phyloP scores from a whole-genome alignment of 805 yeast genomes.

The Metschnikowia peoriensis region DNA sequence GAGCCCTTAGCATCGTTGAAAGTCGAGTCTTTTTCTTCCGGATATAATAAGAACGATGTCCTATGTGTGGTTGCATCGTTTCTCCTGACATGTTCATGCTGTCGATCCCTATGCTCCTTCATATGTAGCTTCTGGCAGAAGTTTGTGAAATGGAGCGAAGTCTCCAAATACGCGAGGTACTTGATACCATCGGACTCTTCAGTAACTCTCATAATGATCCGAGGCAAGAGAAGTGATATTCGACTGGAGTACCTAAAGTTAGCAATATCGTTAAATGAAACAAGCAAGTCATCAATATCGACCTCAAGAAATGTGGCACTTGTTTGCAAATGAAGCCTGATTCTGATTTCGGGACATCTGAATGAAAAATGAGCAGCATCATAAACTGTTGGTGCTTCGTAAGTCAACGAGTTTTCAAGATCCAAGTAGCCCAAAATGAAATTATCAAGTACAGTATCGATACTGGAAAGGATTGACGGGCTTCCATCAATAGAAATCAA shows the following conservation, averaged over 20 bases:
- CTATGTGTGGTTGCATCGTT: slow-evolving; percentile 88
- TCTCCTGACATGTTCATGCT: slow-evolving; percentile 60
- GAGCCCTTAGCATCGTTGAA: slow-evolving; percentile 53
- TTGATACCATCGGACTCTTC: slow-evolving; percentile 13
- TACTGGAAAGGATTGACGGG: slow-evolving; percentile 43
- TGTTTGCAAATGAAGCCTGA: slow-evolving; percentile 40
- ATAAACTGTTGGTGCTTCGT: slow-evolving; percentile 52
- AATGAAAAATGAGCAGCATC: slow-evolving; percentile 71
- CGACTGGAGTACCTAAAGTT: slow-evolving; percentile 62
- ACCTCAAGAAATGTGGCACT: slow-evolving; percentile 14
- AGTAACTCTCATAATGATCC: slow-evolving; percentile 34
- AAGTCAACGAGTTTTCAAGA: slow-evolving; percentile 68
- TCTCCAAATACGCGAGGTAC: slow-evolving; percentile 44
- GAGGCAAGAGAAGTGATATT: slow-evolving; percentile 49
- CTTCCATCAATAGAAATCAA: slow-evolving; percentile 51
- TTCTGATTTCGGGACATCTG: slow-evolving; percentile 45
- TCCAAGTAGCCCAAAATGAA: slow-evolving; percentile 68
- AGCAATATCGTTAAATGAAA: slow-evolving; percentile 66
- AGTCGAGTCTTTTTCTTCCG: slow-evolving; percentile 42
- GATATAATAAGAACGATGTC: slow-evolving; percentile 64
- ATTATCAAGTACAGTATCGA: slow-evolving; percentile 43
- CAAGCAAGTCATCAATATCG: slow-evolving; percentile 23
- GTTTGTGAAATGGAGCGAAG: slow-evolving; percentile 59
- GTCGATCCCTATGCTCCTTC: slow-evolving; percentile 46
- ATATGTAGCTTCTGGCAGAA: slow-evolving; percentile 55